phyloP scores from a whole-genome alignment of 1,139 yeast species.

The Scheffersomyces quercinus region DNA sequence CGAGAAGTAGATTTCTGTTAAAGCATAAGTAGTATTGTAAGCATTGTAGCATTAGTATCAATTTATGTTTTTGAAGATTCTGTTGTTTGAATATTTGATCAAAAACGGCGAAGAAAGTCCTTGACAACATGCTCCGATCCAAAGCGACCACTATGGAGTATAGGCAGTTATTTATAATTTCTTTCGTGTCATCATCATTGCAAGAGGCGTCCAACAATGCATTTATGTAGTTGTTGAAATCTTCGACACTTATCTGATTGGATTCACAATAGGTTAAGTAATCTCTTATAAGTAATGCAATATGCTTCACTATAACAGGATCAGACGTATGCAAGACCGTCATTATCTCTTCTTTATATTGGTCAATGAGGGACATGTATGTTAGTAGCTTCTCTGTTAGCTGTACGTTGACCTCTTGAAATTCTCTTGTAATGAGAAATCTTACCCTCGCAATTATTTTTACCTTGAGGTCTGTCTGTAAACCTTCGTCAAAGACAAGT shows the following conservation, averaged over 20 bases:
- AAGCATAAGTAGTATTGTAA: conserved; percentile 9
- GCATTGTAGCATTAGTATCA: conserved; percentile 6
- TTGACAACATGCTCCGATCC: conserved; percentile 5
- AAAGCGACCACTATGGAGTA: conserved; percentile 7
- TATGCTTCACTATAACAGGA: not conserved
- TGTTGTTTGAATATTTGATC: conserved; percentile 1
- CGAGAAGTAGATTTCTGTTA: conserved; percentile 4
- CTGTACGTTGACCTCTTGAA: no score
- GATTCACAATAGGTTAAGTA: conserved; percentile 4
- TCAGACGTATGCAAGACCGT: not conserved
- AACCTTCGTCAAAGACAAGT: no score
- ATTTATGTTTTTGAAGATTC: not conserved
- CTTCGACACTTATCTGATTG: conserved; percentile 1
- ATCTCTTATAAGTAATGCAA: conserved; percentile 5
- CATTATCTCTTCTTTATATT: no score
- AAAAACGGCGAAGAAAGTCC: conserved; percentile 2
- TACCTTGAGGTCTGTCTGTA: no score
- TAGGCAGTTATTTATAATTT: conserved; percentile 3
- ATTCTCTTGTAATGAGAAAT: no score
- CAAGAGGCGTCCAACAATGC: conserved; percentile 1
- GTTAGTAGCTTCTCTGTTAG: no score
- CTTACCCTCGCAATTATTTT: no score
- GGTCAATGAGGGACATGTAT: no score
- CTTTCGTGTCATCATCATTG: conserved; percentile 1
- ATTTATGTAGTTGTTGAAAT: conserved; percentile 3